Evolutionary conservation across 2,329 filamentous ascomycete species (phyloP), one percentile per base, ranked within the genome.

Genomic region (Elsinoe arachidis): DNA sequence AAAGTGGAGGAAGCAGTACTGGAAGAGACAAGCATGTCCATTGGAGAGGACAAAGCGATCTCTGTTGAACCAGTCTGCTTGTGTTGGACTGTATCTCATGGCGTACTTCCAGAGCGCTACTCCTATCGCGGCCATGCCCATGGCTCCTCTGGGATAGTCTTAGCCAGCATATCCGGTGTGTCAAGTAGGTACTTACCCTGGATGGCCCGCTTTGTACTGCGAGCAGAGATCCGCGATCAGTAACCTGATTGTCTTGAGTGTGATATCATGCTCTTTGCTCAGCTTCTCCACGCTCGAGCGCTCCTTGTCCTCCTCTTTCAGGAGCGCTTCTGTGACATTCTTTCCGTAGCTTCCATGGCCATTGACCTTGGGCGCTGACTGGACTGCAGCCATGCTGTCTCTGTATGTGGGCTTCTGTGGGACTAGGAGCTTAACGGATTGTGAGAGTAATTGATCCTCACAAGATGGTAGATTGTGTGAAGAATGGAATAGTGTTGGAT

Each of bases 181-280:
- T 64, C 61, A 21, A 17, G 23, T 38, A 11, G 35, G 7, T 39
- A 47, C 75, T 63, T 73, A 84, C 80, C 84, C 84, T 15, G 84
- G 84, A 65, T 87, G 85, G 0, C 85, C 85, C 35, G 83, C 83
- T 61, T 81, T 81, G 69, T 86, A 88, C 62, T 87, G 84, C 66
- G 87, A 78, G 64, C 83, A 87, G 2, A 88, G 70, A 66, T 88
- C 85, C 44, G 84, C 82, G 59, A 87, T 83, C 30, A 87, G 70
- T 52, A 80, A 72, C 56, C 84, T 75, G 65, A 86, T 85, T 5
- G 79, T 80, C 63, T 76, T 78, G 53, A 87, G 69, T 1, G 84
- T 80, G 17, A 79, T 66, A 51, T 82, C 63, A 51, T 67, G 66
- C 60, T 67, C 66, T 26, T 49, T 47, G 54, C 54, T 56, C 26